Percentiles rank a stretch among this genome's conserved stretches.
phyloP scores from a whole-genome alignment of 2,329 filamentous ascomycete species.

The Diaporthe helianthi region DNA sequence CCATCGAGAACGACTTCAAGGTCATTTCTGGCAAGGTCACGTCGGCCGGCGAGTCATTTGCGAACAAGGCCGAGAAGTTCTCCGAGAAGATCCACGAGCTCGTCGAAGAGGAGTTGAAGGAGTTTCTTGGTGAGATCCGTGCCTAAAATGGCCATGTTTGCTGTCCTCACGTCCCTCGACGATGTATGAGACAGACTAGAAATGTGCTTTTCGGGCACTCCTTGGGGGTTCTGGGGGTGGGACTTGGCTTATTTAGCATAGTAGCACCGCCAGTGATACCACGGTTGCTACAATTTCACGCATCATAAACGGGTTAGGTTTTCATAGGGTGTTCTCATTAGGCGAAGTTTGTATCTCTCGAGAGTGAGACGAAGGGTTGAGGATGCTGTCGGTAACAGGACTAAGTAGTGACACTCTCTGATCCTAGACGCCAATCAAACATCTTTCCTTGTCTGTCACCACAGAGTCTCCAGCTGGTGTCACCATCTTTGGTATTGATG shows the following conservation, averaged over 20 bases:
- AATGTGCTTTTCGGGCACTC: neutral
- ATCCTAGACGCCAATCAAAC: constrained; percentile 29
- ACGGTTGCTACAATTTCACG: constrained; percentile 3
- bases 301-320: constrained; percentile 19
- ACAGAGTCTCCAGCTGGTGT: neutral
- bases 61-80: constrained; percentile 66
- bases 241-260: constrained; percentile 19
- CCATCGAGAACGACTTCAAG: constrained; percentile 67
- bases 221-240: neutral
- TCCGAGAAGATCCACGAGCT: constrained; percentile 69
- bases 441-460: constrained; percentile 10
- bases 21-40: constrained; percentile 63
- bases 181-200: constrained; percentile 5
- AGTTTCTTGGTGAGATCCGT: constrained; percentile 62
- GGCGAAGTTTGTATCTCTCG: constrained; percentile 18
- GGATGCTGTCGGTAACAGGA: constrained; percentile 13
- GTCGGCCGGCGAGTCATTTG: constrained; percentile 59
- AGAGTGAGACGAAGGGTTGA: neutral
- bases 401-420: constrained; percentile 18
- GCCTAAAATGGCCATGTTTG: constrained; percentile 39
- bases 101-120: constrained; percentile 66
- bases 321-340: neutral
- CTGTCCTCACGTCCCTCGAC: neutral
- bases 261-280: neutral
- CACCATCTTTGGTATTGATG: neutral